phyloP scores from a whole-genome alignment of 1,284 basidiomycete genomes.

The Puccinia horiana region DNA sequence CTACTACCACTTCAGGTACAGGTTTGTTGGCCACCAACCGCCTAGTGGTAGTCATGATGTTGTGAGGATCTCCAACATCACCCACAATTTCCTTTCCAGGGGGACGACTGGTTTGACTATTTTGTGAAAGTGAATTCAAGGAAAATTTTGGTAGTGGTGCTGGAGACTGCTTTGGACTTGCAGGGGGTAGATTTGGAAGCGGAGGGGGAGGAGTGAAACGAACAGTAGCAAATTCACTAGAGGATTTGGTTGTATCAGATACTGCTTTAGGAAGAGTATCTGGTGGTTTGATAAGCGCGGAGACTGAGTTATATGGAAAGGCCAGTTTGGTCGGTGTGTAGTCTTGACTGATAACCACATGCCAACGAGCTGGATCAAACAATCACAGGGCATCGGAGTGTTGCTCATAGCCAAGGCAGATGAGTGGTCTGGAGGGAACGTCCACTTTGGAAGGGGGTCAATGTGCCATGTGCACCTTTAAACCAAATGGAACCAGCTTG shows the following conservation, averaged over 20 bases:
- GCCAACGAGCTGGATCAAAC: neutral
- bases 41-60: neutral
- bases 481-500: conserved; percentile 14
- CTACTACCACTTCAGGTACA: neutral
- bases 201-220: neutral
- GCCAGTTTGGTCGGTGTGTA: no score
- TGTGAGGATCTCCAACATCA: neutral
- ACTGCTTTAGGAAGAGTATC: neutral
- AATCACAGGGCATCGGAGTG: conserved; percentile 14
- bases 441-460: neutral
- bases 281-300: neutral
- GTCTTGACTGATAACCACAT: conserved; percentile 13
- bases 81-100: neutral
- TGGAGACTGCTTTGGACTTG: neutral
- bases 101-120: neutral
- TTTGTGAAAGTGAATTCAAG: no score
- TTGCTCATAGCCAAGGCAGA: neutral
- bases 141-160: no score
- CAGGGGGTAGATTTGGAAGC: neutral
- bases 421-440: neutral
- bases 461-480: no score
- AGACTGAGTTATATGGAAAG: neutral
- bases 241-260: no score
- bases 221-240: no score
- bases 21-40: neutral